These are phyloP conservation scores for Carex cristatella DNA, from an alignment of 176 grass and related monocot genomes.

Conservation along the genomic window DNA sequence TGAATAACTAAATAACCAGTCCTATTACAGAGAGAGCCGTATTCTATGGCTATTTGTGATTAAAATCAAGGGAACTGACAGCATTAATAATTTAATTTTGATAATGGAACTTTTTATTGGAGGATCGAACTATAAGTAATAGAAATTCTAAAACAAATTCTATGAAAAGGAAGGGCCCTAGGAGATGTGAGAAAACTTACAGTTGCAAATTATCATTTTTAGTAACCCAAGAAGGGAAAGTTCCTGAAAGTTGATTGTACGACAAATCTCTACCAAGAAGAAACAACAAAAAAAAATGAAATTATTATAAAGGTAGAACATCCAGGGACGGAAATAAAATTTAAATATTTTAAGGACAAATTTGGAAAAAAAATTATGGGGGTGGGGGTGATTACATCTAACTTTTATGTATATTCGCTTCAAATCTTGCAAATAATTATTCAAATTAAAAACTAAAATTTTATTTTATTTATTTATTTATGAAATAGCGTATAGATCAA, in stretches of 20 bases:
- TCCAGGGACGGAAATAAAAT: too few species aligned
- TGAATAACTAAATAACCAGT: neutral
- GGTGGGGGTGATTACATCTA: neutral
- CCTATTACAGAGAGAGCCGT: neutral
- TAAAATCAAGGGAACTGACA: slow-evolving; percentile 5
- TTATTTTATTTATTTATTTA: too few species aligned
- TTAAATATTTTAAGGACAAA: too few species aligned
- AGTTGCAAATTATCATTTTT: slow-evolving; percentile 45
- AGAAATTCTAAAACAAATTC: neutral
- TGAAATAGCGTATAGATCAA: too few species aligned
- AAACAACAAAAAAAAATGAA: neutral
- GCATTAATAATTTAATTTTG: slow-evolving; percentile 5
- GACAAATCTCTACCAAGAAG: slow-evolving; percentile 64
- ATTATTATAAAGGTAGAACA: neutral
- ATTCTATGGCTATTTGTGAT: slow-evolving; percentile 18
- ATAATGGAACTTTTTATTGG: slow-evolving; percentile 14
- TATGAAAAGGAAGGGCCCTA: neutral
- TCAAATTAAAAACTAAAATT: too few species aligned
- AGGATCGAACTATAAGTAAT: neutral
- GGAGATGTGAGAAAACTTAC: slow-evolving; percentile 37
- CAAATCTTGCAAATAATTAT: too few species aligned
- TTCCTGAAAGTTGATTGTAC: slow-evolving; percentile 82
- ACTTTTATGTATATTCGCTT: neutral
- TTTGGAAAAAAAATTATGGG: too few species aligned
- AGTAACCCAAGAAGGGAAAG: slow-evolving; percentile 75